Evolutionary conservation across 2,329 filamentous ascomycete genomes (phyloP), one percentile per base, ranked within the genome.

Genomic region (Fusarium verticillioides): DNA sequence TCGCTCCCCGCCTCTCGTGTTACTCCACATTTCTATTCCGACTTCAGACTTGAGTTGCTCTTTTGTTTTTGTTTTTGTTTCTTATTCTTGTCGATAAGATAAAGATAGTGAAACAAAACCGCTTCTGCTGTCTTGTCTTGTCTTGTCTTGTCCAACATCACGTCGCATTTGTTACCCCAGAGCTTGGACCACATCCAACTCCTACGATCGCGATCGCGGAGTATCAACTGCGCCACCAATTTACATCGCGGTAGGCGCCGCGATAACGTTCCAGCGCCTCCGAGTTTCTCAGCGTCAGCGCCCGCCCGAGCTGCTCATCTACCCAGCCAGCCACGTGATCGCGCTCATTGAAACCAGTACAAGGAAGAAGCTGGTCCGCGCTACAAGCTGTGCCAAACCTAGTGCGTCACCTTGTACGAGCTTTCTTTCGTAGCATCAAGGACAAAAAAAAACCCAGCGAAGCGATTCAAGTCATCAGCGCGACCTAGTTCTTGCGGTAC

Each of bases 351-450:
- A 63, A 70, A 75, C 49, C 70, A 73, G 72, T 66, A 65, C 63
- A 75, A 76, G 75, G 69, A 69, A 63, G 64, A 60, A 67, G 58
- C 66, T 69, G 73, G 67, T 16, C 59, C 40, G 62, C 58, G 60
- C 56, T 50, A 60, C 30, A 60, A 72, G 69, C 61, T 69, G 65
- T 70, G 62, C 63, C 66, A 70, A 70, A 50, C 67, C 66, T 68
- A 78, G 71, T 78, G 76, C 76, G 76, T 78, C 76, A 78, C 76
- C 68, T 67, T 62, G 70, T 68, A 63, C 73, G 65, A 74, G 70
- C 70, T 75, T 63, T 61, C 37, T 47, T 52, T 59, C 39, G 47
- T 40, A 34, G n/a, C 44, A 68, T 68, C 69, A 63, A 71, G 63
- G 59, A 69, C 56, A 66, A 42, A 52, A 34, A 34, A 42, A 23